Percentiles rank a stretch among this genome's conserved stretches.
Conservation (phyloP, 1,284 basidiomycete species). For the Meripilus lineatus region DNA sequence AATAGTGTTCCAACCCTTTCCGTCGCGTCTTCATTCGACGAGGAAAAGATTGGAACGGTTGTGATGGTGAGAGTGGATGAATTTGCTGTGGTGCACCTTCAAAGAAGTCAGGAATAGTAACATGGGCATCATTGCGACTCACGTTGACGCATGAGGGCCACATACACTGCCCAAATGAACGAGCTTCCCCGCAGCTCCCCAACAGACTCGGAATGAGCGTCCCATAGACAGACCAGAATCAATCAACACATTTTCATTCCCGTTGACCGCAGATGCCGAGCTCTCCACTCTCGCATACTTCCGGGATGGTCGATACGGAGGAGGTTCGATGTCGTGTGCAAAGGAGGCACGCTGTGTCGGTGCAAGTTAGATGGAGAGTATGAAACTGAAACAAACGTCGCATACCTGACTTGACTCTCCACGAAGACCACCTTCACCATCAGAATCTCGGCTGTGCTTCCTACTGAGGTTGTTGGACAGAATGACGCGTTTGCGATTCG, state of each 20-base stretch:
- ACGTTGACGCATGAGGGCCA: slow-evolving; percentile 46
- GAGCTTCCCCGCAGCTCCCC: slow-evolving; percentile 79
- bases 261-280: slow-evolving; percentile 56
- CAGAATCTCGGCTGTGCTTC: slow-evolving; percentile 74
- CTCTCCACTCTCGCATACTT: slow-evolving; percentile 68
- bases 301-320: slow-evolving; percentile 59
- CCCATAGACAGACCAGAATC: slow-evolving; percentile 87
- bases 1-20: slow-evolving; percentile 64
- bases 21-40: slow-evolving; percentile 31
- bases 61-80: slow-evolving; percentile 51
- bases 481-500: slow-evolving; percentile 31
- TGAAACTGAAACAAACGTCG: slow-evolving; percentile 72
- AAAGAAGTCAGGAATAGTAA: too few species aligned
- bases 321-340: slow-evolving; percentile 62
- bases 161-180: slow-evolving; percentile 75
- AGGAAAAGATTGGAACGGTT: slow-evolving; percentile 38
- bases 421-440: slow-evolving; percentile 62
- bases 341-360: slow-evolving; percentile 69
- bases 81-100: slow-evolving; percentile 54
- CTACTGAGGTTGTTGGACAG: slow-evolving; percentile 38
- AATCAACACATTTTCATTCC: slow-evolving; percentile 59
- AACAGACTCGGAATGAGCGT: slow-evolving; percentile 86
- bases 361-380: slow-evolving; percentile 59
- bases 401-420: slow-evolving; percentile 62
- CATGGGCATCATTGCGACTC: slow-evolving; percentile 30